These are phyloP conservation scores for Sarocladium oryzae DNA, from an alignment of 2,329 filamentous ascomycete species.

Conservation along the genomic window DNA sequence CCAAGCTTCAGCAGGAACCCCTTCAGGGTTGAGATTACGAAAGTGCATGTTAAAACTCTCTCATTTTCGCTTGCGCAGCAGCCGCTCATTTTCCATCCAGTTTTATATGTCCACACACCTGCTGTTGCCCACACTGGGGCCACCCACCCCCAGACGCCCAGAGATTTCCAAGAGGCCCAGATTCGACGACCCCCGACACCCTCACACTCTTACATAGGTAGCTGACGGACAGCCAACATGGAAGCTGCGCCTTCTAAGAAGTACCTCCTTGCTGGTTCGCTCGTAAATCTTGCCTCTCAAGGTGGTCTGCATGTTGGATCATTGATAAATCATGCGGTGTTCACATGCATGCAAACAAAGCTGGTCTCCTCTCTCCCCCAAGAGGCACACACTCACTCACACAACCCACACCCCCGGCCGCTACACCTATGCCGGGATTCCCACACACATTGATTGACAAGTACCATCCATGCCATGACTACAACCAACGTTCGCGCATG, in stretches of 20 bases:
- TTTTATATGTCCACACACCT: no score
- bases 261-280: no score
- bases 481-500: background rate
- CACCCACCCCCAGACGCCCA: background rate
- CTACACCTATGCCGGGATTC: slow-evolving; percentile 5
- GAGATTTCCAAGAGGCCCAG: background rate
- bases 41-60: no score
- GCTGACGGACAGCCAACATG: no score
- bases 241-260: no score
- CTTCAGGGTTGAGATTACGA: no score
- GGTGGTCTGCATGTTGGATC: slow-evolving; percentile 3
- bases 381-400: no score
- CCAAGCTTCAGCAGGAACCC: background rate
- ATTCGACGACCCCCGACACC: background rate
- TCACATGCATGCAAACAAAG: no score
- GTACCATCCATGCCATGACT: background rate
- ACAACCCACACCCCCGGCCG: background rate
- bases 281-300: background rate
- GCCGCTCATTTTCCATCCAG: no score
- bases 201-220: background rate
- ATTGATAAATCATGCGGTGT: no score
- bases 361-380: no score
- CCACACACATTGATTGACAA: background rate
- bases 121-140: no score
- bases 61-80: background rate